These are phyloP conservation scores for Solanum clarkiae DNA, from an alignment of 257 asterid species.

Conservation along the genomic window DNA sequence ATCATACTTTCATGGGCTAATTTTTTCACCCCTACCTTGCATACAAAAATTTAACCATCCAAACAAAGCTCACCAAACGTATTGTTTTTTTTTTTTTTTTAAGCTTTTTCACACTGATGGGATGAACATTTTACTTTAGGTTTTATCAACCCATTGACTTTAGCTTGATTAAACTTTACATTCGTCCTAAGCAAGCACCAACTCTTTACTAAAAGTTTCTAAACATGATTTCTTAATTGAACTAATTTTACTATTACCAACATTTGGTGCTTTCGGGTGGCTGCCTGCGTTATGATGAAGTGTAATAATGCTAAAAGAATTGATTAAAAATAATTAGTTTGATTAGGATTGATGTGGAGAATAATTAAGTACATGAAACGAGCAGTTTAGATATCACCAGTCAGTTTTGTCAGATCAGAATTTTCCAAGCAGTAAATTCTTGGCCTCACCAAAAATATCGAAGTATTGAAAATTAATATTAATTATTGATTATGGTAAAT, in stretches of 20 bases:
- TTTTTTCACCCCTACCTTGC: not conserved
- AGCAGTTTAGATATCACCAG: not conserved
- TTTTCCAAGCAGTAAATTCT: not conserved
- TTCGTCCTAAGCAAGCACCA: not conserved
- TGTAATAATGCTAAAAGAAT: not conserved
- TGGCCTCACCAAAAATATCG: no score
- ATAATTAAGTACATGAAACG: not conserved
- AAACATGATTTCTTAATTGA: not conserved
- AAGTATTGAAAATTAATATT: not conserved
- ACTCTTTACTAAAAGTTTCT: not conserved
- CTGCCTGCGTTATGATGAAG: not conserved
- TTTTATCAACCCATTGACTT: not conserved
- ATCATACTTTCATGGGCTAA: no score
- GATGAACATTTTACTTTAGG: not conserved
- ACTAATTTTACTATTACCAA: not conserved
- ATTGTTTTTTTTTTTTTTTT: not conserved
- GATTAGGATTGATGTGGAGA: not conserved
- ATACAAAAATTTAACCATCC: not conserved
- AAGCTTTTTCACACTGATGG: not conserved
- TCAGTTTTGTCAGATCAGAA: not conserved
- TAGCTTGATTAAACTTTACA: not conserved
- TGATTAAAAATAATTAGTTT: not conserved
- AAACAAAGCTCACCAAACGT: not conserved
- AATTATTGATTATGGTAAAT: no score
- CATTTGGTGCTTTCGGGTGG: not conserved